Evolutionary conservation across 441 rosid genomes (phyloP), one percentile per base, ranked within the genome.

Genomic region (Lepidium campestre): DNA sequence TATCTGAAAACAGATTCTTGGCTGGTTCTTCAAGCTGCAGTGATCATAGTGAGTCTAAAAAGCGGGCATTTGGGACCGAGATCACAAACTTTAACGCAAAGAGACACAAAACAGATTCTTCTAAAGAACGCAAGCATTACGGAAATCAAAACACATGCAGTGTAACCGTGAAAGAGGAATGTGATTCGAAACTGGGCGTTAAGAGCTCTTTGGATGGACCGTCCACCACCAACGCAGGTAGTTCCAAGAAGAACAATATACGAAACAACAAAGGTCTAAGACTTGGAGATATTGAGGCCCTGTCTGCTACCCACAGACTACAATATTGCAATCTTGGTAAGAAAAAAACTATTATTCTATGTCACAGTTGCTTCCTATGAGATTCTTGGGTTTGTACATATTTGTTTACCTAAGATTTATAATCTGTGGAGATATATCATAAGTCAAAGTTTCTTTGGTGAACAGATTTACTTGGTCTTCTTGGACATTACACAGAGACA

Each of bases 321-420:
- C 79, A 69, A 53, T 86, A 83, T 68, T 76, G 56, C 60, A 89
- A 89, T 79, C 84, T 73, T 81, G 96, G 96, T 89, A 82, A 57
- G 13, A 9, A 55, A 50, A 48, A 36, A n/a, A n/a, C 27, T 20
- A n/a, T 14, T 53, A 20, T 60, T 66, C 57, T 34, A 15, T 40
- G 20, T 19, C 39, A 62, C 22, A 42, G 17, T 40, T 40, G 56
- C 14, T 35, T 45, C 31, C 46, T 19, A 14, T 57, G 57, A 47
- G 64, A 56, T 35, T 36, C 42, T 35, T 32, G 49, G 6, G n/a
- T 58, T 18, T 35, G 44, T 29, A 13, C 22, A 1, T 18, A 35
- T 36, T 29, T 42, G 15, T 34, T n/a, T 35, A n/a, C 44, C 39
- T 58, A 10, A 29, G 31, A 27, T 27, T 47, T 9, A 27, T 39